Conservation (phyloP, 1,284 basidiomycete species). For the Tremellales sp. region DNA sequence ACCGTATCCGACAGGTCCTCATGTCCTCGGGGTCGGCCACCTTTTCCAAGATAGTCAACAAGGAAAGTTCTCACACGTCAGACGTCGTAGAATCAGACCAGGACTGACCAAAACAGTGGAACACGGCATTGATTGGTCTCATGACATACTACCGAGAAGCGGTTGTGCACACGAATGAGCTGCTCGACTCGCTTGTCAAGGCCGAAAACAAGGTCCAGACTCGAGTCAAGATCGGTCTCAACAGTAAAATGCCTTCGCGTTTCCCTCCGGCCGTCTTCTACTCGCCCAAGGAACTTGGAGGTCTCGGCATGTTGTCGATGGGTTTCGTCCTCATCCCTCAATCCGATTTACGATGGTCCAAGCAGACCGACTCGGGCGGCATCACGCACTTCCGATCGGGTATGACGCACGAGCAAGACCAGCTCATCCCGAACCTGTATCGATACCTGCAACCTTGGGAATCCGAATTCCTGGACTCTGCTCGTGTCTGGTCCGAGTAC, state of each 20-base stretch:
- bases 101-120: constrained; percentile 93
- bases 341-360: constrained; percentile 94
- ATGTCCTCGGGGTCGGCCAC: constrained; percentile 99
- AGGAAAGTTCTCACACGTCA: too few species aligned
- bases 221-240: constrained; percentile 96
- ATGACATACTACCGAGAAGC: constrained; percentile 99
- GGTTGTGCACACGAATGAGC: constrained; percentile 95
- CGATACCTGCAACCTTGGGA: constrained; percentile 99
- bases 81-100: too few species aligned
- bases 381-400: constrained; percentile 95
- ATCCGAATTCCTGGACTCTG: constrained; percentile 95
- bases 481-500: constrained; percentile 98
- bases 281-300: constrained; percentile 91
- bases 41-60: constrained; percentile 99
- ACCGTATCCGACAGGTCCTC: constrained; percentile 90
- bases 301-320: constrained; percentile 99
- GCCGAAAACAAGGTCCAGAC: constrained; percentile 99
- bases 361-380: constrained; percentile 93
- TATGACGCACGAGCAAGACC: constrained; percentile 92
- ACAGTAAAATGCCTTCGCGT: constrained; percentile 99
- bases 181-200: constrained; percentile 90
- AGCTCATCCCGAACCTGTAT: constrained; percentile 94
- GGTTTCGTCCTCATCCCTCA: constrained; percentile 97
- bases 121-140: constrained; percentile 86
- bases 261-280: constrained; percentile 97